phyloP scores from a whole-genome alignment of 345 rosid species.

The Populus alba region DNA sequence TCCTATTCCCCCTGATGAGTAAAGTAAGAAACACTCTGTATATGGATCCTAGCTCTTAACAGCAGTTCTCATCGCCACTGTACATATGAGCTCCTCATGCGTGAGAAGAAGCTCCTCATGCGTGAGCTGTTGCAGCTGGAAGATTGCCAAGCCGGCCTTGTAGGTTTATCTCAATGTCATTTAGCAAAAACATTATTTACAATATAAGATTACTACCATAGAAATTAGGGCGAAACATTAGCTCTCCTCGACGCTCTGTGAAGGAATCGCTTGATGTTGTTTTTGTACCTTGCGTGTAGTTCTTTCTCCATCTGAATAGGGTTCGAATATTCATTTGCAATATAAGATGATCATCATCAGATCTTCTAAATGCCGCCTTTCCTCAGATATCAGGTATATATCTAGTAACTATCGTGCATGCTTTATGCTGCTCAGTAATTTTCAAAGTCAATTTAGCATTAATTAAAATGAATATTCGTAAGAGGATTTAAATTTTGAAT shows the following conservation, averaged over 20 bases:
- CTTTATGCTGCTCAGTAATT: too few species aligned
- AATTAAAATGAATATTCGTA: too few species aligned
- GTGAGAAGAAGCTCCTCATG: constrained; percentile 6
- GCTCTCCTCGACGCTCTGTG: background rate
- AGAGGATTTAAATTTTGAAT: too few species aligned
- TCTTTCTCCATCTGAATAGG: background rate
- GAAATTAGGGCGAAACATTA: background rate
- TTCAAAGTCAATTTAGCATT: too few species aligned
- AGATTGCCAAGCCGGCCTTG: background rate
- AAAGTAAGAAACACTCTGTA: constrained; percentile 3
- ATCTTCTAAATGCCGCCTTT: background rate
- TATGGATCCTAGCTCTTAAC: background rate
- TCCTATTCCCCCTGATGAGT: constrained; percentile 37
- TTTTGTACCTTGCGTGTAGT: constrained; percentile 1
- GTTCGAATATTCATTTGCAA: constrained; percentile 17
- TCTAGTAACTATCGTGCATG: too few species aligned
- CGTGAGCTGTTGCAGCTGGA: background rate
- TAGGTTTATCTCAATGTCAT: background rate
- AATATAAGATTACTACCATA: background rate
- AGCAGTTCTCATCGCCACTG: constrained; percentile 12
- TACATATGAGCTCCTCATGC: constrained; percentile 21
- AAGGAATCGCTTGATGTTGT: constrained; percentile 1
- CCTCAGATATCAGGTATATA: background rate
- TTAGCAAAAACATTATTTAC: background rate
- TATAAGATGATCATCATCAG: background rate